Conservation (phyloP, 129 eudicot species). For the Escallonia rubra region DNA sequence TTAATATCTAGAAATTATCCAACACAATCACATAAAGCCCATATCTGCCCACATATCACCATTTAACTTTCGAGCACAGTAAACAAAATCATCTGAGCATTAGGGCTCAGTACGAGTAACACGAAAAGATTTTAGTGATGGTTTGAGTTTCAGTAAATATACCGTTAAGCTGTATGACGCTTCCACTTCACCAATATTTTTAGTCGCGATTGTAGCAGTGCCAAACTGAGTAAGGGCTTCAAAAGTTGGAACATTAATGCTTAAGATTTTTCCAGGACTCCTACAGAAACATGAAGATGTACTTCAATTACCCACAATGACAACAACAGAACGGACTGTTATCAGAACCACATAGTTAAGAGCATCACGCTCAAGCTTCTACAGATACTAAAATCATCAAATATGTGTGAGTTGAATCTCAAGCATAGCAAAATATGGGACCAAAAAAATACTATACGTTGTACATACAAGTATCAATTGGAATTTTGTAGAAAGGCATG, state of each 20-base stretch:
- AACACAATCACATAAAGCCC: no score
- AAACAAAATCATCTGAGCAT: not conserved
- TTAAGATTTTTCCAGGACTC: constrained; percentile 76
- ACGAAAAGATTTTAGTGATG: not conserved
- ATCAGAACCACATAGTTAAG: not conserved
- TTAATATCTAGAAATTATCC: no score
- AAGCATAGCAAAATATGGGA: no score
- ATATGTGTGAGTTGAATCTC: not conserved
- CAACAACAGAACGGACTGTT: not conserved
- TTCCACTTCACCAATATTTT: constrained; percentile 82
- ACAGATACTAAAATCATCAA: not conserved
- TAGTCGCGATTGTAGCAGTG: constrained; percentile 58
- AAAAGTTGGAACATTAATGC: constrained; percentile 74
- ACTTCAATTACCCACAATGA: not conserved
- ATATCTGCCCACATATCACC: no score
- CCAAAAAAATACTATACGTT: no score
- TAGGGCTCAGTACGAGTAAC: not conserved
- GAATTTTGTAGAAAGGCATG: no score
- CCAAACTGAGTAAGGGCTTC: constrained; percentile 85
- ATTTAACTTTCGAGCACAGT: no score
- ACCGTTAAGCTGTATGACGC: constrained; percentile 96
- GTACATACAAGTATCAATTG: no score
- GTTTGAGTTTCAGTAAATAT: constrained; percentile 4
- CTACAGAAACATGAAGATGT: constrained; percentile 23
- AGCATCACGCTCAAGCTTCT: not conserved